These are phyloP conservation scores for Coelastrella sp. DNA, from an alignment of 139 green algal genomes.

Conservation along the genomic window DNA sequence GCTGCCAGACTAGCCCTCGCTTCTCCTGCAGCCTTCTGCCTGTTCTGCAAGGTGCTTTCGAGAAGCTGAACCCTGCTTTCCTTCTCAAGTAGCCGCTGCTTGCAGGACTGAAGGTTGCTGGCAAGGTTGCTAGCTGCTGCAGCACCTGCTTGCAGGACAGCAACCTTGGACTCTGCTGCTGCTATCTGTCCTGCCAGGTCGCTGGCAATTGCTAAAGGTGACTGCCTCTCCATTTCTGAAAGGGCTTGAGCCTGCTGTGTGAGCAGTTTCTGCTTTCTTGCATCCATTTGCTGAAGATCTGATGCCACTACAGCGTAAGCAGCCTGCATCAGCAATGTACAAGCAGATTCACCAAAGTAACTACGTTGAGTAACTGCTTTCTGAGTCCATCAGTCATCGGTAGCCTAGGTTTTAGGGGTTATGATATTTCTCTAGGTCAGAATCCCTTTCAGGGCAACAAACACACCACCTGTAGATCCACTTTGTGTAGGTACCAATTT, in stretches of 20 bases:
- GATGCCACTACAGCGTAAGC: neutral
- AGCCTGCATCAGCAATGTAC: neutral
- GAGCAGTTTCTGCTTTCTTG: neutral
- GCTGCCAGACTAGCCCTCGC: neutral
- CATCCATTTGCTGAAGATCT: neutral
- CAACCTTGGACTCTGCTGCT: conserved; percentile 28
- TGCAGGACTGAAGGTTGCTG: conserved; percentile 20
- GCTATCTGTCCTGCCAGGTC: neutral
- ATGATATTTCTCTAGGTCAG: neutral
- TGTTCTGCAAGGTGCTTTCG: neutral
- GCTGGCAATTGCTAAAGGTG: neutral
- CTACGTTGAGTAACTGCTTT: neutral
- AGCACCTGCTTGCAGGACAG: conserved; percentile 3
- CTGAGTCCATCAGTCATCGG: too few relatives aligned
- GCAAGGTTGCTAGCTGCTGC: neutral
- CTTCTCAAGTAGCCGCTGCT: conserved; percentile 17
- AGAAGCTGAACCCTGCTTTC: conserved; percentile 11
- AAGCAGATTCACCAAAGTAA: neutral
- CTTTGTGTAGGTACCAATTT: neutral
- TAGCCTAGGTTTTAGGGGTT: neutral
- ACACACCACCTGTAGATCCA: neutral
- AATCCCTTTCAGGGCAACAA: neutral
- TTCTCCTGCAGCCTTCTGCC: neutral
- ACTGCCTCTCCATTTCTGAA: neutral
- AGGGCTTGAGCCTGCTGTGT: conserved; percentile 16